Percentiles rank a stretch among this genome's conserved stretches.
phyloP scores from a whole-genome alignment of 2,329 filamentous ascomycete species.

The Emmonsiellopsis sp. region DNA sequence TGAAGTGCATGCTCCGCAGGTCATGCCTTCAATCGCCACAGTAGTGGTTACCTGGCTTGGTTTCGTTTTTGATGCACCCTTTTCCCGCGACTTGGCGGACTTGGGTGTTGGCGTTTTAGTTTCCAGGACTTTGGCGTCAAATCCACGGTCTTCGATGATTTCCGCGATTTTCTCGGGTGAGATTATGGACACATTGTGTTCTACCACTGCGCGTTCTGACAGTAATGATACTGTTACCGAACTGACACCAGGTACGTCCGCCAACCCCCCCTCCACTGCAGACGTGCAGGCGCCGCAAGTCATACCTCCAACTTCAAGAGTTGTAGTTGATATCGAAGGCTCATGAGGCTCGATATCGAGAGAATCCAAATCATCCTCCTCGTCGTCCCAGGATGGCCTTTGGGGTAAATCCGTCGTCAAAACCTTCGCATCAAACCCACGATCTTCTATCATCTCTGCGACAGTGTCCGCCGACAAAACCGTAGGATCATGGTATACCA shows the following conservation, averaged over 20 bases:
- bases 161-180: constrained; percentile 40
- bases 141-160: constrained; percentile 42
- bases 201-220: constrained; percentile 74
- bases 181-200: constrained; percentile 57
- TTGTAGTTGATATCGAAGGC: constrained; percentile 52
- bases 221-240: constrained; percentile 74
- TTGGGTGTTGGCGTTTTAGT: constrained; percentile 50
- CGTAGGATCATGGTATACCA: constrained; percentile 76
- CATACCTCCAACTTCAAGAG: constrained; percentile 75
- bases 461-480: constrained; percentile 66
- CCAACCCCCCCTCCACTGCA: constrained; percentile 71
- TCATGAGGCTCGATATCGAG: constrained; percentile 4
- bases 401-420: constrained; percentile 67
- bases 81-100: constrained; percentile 25
- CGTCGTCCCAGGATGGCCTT: constrained; percentile 31
- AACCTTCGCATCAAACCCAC: constrained; percentile 85
- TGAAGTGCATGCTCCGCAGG: constrained; percentile 90
- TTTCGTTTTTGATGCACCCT: constrained; percentile 22
- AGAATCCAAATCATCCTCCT: constrained; percentile 25
- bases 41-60: constrained; percentile 58
- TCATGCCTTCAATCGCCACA: constrained; percentile 90
- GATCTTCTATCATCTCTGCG: constrained; percentile 78
- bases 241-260: constrained; percentile 61
- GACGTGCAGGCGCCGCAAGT: constrained; percentile 86
- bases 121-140: constrained; percentile 45